Base-by-base conservation (phyloP, 495 filamentous ascomycete genomes). In the Letharia columbiana region DNA sequence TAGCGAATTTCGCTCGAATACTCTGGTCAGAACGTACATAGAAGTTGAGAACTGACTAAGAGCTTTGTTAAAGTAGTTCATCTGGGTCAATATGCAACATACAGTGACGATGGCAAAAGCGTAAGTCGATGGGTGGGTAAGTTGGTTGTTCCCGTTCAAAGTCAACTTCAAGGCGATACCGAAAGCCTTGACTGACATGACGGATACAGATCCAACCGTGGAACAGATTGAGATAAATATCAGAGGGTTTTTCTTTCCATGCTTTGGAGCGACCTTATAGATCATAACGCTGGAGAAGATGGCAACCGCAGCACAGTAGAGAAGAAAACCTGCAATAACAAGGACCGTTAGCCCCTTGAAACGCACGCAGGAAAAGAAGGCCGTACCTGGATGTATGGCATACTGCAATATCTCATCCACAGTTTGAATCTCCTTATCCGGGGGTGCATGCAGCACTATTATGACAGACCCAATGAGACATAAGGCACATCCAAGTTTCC, bases 11-110 rank as follows among this genome's bases (percentile, higher is more conserved):
- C 56, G 17, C 3, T 42, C 49, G 35, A 62, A 41, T 58, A 37
- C 63, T 65, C 61, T 28, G 58, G 39, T 63, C 17, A 62, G 58
- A 18, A 78, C 87, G 77, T 84, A 97, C 93, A 98, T 91, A 63
- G 91, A 92, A 37, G 95, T 97, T 20, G 91, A 91, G 78, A 97
- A 98, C 72, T 96, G 91, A 77, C 90, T 96, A 69, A 98, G 81
- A 40, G 94, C 94, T 77, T 98, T 98, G 81, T 98, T 98, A 76
- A 98, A 96, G 76, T 98, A 98, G 77, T 98, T 98, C 95, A 98
- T 96, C 79, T 98, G 94, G 28, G 91, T 96, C 61, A 98, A 76
- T 74, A 98, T 98, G 78, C 94, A 98, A 67, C 96, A 91, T 4
- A 79, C 83, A 0, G 91, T 92, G 49, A 98, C 87, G 71, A 98